These are phyloP conservation scores for Hypoxylon sp. DNA, from an alignment of 2,329 filamentous ascomycete species.

Conservation along the genomic window DNA sequence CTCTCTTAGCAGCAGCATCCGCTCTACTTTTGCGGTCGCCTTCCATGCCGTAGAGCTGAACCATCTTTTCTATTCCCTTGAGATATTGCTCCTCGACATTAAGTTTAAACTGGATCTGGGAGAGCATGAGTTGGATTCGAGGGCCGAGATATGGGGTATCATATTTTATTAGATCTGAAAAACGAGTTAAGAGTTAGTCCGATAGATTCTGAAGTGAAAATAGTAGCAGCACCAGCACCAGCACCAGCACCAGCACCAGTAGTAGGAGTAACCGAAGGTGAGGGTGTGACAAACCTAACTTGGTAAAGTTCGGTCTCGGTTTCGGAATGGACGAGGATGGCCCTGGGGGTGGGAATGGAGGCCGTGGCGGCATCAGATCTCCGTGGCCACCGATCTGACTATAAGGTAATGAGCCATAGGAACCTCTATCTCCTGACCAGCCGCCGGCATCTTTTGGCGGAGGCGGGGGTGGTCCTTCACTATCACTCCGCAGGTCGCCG, in stretches of 20 bases:
- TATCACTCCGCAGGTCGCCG: slow-evolving; percentile 62
- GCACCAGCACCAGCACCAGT: not conserved
- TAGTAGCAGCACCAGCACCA: not conserved
- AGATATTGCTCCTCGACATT: slow-evolving; percentile 99
- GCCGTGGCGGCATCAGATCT: slow-evolving; percentile 84
- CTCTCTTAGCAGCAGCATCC: slow-evolving; percentile 88
- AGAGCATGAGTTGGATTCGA: slow-evolving; percentile 98
- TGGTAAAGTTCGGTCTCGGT: slow-evolving; percentile 90
- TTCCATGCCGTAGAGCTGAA: slow-evolving; percentile 96
- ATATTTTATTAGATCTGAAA: slow-evolving; percentile 94
- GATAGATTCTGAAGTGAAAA: not conserved
- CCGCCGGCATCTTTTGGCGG: slow-evolving; percentile 78
- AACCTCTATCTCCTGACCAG: slow-evolving; percentile 65
- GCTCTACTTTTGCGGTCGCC: slow-evolving; percentile 95
- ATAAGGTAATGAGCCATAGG: slow-evolving; percentile 73
- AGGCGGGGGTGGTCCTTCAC: slow-evolving; percentile 70
- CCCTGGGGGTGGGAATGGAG: slow-evolving; percentile 82
- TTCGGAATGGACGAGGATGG: slow-evolving; percentile 79
- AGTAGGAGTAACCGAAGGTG: not conserved
- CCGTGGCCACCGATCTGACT: slow-evolving; percentile 74
- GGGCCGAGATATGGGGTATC: slow-evolving; percentile 95
- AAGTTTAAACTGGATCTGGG: slow-evolving; percentile 98
- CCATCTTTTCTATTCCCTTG: slow-evolving; percentile 99
- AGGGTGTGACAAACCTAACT: slow-evolving; percentile 78
- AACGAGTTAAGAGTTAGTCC: slow-evolving; percentile 11